A percentile compares a stretch with the other conserved stretches of the same genome.
Conservation (phyloP, 83 land plant species). For the Diphasiastrum complanatum region DNA sequence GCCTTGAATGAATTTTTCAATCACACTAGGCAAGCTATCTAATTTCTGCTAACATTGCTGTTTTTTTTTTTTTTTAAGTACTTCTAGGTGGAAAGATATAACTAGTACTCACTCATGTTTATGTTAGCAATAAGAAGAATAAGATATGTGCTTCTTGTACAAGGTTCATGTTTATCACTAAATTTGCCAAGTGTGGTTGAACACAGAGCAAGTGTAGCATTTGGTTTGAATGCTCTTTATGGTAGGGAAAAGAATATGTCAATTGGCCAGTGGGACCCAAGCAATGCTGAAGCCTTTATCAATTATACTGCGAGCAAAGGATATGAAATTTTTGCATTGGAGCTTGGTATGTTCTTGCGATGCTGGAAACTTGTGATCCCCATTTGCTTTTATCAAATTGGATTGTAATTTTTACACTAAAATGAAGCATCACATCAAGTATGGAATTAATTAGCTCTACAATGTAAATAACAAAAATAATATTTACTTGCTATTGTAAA, state of each 20-base stretch:
- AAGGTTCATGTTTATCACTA: background rate
- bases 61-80: too few relatives aligned
- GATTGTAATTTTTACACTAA: too few relatives aligned
- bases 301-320: conserved; percentile 43
- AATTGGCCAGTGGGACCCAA: conserved; percentile 47
- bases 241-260: conserved; percentile 34
- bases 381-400: background rate
- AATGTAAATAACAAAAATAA: too few relatives aligned
- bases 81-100: too few relatives aligned
- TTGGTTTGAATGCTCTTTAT: conserved; percentile 59
- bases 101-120: background rate
- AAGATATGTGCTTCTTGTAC: background rate
- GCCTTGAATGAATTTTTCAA: conserved; percentile 45
- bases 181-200: too few relatives aligned
- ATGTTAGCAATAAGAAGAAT: background rate
- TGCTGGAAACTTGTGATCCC: background rate
- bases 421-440: too few relatives aligned
- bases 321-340: conserved; percentile 52
- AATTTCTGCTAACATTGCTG: too few relatives aligned
- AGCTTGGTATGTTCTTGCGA: conserved; percentile 49
- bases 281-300: conserved; percentile 45
- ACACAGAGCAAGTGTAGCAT: conserved; percentile 39
- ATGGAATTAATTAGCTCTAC: too few relatives aligned
- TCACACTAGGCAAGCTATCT: conserved; percentile 38
- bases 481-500: too few relatives aligned